Conservation (phyloP, 1,284 basidiomycete genomes). For the Austroboletus novae-zelandiae region DNA sequence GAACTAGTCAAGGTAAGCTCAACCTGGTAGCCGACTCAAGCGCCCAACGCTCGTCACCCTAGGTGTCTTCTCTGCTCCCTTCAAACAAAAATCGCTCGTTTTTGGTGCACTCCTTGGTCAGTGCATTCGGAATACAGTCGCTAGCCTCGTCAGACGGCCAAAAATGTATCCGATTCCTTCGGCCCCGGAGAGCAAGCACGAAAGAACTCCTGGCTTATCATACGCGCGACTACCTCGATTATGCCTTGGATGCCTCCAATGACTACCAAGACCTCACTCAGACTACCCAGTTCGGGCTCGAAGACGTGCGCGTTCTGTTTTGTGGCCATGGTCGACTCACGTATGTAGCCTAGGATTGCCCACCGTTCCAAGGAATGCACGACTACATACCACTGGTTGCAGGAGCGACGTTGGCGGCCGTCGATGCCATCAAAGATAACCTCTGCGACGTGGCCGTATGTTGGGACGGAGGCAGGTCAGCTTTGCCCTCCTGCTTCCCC, state of each 20-base stretch:
- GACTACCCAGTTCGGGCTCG: constrained; percentile 56
- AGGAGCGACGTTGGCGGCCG: constrained; percentile 76
- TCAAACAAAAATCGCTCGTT: constrained; percentile 81
- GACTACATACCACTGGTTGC: constrained; percentile 73
- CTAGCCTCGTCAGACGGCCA: constrained; percentile 25
- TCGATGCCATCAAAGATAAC: constrained; percentile 55
- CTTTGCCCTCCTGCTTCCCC: not conserved
- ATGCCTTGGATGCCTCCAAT: constrained; percentile 41
- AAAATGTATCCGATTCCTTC: constrained; percentile 42
- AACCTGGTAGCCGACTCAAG: not conserved
- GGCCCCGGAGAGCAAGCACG: constrained; percentile 50
- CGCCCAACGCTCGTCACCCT: not conserved
- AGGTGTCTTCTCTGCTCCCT: constrained; percentile 73
- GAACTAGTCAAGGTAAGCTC: constrained; percentile 48
- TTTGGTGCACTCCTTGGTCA: constrained; percentile 74
- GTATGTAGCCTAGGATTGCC: constrained; percentile 66
- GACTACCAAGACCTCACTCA: constrained; percentile 15
- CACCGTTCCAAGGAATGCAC: constrained; percentile 66
- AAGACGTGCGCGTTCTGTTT: constrained; percentile 50
- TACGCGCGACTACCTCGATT: constrained; percentile 55
- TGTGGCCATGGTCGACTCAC: not conserved
- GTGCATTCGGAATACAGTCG: constrained; percentile 54
- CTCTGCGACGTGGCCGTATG: constrained; percentile 65
- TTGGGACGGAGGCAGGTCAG: constrained; percentile 82
- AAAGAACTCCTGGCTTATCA: constrained; percentile 58